Base-by-base conservation (phyloP, 352 stramenopile genomes). In the Blastocystis sp. region DNA sequence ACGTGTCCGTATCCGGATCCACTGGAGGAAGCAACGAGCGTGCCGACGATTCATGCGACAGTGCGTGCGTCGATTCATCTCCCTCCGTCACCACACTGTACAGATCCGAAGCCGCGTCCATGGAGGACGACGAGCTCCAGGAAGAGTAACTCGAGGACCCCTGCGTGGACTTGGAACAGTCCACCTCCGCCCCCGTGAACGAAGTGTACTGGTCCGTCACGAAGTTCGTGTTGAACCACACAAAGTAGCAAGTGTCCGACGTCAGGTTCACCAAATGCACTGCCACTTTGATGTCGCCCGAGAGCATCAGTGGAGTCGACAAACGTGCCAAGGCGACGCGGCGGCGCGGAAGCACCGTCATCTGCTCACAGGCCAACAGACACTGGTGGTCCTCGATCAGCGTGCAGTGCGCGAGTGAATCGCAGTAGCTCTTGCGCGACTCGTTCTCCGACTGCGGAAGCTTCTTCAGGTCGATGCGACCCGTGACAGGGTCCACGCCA, bases 221-320 rank as follows among this genome's bases (percentile, higher is more conserved):
- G 48, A 81, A 81, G n/a, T 81, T 34, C 8, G 69, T 64, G 27
- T 81, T 81, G 69, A 81, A 81, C 69, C 69, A 81, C 46, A 81
- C 69, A 38, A 81, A 81, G 40, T 32, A 40, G 40, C 40, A 46
- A 21, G 42, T 48, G 29, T 81, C 69, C 21, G 48, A 36, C 1
- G 69, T 54, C 14, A 81, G 69, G n/a, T 40, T 64, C 9, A 63
- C 40, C 21, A 27, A 7, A 9, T 81, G 54, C 34, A 81, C 36
- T 29, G 36, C 46, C 2, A 81, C 36, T 34, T 61, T 59, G 32
- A 81, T 64, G 29, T 81, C 69, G 9, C 69, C 69, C 0, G 27
- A 46, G 21, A 59, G 32, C 16, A 21, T 27, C 29, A 81, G 14
- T 4, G 69, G 46, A n/a, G 69, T 14, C 4, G 44, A 6, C 3